A percentile compares a stretch with the other conserved stretches of the same genome.
phyloP scores from a whole-genome alignment of 495 filamentous ascomycete genomes.

The Mytilinidion resinicola region DNA sequence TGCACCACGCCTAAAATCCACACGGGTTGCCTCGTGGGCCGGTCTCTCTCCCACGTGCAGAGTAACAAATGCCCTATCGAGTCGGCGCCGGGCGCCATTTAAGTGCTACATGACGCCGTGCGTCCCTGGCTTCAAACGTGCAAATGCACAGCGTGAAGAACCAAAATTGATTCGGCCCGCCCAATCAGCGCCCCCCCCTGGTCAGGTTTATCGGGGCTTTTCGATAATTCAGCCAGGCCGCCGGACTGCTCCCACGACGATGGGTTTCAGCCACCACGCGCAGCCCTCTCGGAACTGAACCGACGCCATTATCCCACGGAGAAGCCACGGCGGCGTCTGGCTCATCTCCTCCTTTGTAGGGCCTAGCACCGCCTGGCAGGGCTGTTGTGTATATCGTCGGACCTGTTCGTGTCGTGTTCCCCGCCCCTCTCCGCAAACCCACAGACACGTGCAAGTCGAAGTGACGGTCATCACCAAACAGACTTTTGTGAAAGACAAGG shows the following conservation, averaged over 20 bases:
- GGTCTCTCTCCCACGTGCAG: neutral
- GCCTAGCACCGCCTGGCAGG: neutral
- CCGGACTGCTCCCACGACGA: neutral
- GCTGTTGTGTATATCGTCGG: neutral
- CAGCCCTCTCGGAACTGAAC: neutral
- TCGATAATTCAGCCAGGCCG: neutral
- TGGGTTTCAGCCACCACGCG: constrained; percentile 16
- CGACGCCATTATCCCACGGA: too few species aligned
- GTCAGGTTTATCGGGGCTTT: neutral
- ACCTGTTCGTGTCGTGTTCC: too few species aligned
- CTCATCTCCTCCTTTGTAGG: too few species aligned
- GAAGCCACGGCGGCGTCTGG: too few species aligned
- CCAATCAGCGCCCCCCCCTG: constrained; percentile 18
- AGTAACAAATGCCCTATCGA: neutral
- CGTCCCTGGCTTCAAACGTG: neutral
- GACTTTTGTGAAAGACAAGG: neutral
- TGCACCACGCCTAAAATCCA: too few species aligned
- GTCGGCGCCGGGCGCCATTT: too few species aligned
- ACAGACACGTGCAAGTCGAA: too few species aligned
- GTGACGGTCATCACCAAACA: neutral
- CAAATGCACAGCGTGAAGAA: neutral
- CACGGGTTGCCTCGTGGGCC: too few species aligned
- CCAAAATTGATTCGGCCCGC: constrained; percentile 3
- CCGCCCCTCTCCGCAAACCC: too few species aligned
- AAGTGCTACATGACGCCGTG: neutral